Base-by-base conservation (phyloP, 2,329 filamentous ascomycete species). In the Ophiostoma sp. region DNA sequence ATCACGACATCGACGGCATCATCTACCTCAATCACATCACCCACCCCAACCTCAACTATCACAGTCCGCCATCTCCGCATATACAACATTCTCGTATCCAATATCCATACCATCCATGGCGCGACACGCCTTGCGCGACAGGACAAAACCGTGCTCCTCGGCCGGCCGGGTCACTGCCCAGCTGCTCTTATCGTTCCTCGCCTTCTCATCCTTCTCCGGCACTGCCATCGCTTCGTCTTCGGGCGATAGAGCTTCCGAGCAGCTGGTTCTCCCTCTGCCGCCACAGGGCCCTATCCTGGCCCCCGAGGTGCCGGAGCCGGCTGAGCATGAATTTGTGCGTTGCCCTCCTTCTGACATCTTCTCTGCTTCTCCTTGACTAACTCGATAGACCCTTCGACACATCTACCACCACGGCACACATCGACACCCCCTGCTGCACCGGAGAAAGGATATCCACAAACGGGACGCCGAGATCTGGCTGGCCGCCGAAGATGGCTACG, bases 321-420 rank as follows among this genome's bases (percentile, higher is more conserved):
- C 83, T 27, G 83, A 88, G 10, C 87, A 89, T 75, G 80, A 81
- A 48, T 89, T 90, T 75, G 82, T 84, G 76, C 74, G 80, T 77
- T 17, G 48, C 27, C 15, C 52, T 69, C 33, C n/a, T 48, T 17
- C 27, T 17, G 27, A 31, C 27, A 31, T 23, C 23, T 35, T 27
- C 4, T 44, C 36, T 67, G 6, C 20, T 8, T 7, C 17, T 7
- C 20, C 20, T 7, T 36, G 35, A 41, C 65, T 67, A 48, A 67
- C 23, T 2, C 33, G 20, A 10, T 48, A 85, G 81, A 88, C 85
- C 7, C 86, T 99, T 70, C 89, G 93, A 76, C 94, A 99, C 80
- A 89, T 98, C 76, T 95, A 92, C 80, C 94, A 97, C 78, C 94
- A 97, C 80, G 94, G 94, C 71, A 91, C 92, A 57, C 86, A 94